These are phyloP conservation scores for Hamamelis virginiana DNA, from an alignment of 164 flowering plant species.

Conservation along the genomic window DNA sequence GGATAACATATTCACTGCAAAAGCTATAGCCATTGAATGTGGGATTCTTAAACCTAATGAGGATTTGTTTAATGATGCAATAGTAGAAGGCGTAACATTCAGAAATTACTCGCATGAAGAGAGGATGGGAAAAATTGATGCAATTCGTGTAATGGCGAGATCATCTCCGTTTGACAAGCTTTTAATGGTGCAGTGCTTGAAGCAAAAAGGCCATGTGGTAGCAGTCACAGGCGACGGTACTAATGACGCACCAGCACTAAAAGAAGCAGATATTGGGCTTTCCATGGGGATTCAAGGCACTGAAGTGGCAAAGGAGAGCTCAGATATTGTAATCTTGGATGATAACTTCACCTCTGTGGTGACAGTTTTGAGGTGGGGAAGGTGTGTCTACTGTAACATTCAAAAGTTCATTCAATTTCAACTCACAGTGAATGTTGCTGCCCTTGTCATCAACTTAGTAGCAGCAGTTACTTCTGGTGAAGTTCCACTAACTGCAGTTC, in stretches of 20 bases:
- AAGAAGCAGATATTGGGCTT: slow-evolving; percentile 45
- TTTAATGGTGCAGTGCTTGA: slow-evolving; percentile 43
- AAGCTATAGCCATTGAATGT: slow-evolving; percentile 37
- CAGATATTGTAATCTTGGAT: slow-evolving; percentile 39
- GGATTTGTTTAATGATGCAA: slow-evolving; percentile 20
- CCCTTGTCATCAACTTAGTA: slow-evolving; percentile 36
- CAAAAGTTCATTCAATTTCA: slow-evolving; percentile 54
- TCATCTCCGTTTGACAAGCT: slow-evolving; percentile 49
- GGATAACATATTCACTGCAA: slow-evolving; percentile 45
- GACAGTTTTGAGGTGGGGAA: slow-evolving; percentile 44
- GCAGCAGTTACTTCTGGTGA: slow-evolving; percentile 39
- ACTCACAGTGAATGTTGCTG: slow-evolving; percentile 47
- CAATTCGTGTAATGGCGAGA: slow-evolving; percentile 42
- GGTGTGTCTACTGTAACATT: slow-evolving; percentile 41
- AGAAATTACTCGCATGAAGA: slow-evolving; percentile 35
- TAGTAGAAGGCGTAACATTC: slow-evolving; percentile 40
- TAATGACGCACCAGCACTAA: slow-evolving; percentile 43
- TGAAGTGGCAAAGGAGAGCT: slow-evolving; percentile 35
- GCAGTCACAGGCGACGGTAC: slow-evolving; percentile 52
- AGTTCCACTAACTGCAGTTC: slow-evolving; percentile 38
- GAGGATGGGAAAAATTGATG: slow-evolving; percentile 32
- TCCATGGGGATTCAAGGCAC: slow-evolving; percentile 52
- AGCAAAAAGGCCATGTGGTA: slow-evolving; percentile 40
- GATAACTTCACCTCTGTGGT: slow-evolving; percentile 40
- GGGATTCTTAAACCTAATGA: slow-evolving; percentile 30